Evolutionary conservation across 345 rosid genomes (phyloP), one percentile per base, ranked within the genome.

Genomic region (Murraya paniculata): DNA sequence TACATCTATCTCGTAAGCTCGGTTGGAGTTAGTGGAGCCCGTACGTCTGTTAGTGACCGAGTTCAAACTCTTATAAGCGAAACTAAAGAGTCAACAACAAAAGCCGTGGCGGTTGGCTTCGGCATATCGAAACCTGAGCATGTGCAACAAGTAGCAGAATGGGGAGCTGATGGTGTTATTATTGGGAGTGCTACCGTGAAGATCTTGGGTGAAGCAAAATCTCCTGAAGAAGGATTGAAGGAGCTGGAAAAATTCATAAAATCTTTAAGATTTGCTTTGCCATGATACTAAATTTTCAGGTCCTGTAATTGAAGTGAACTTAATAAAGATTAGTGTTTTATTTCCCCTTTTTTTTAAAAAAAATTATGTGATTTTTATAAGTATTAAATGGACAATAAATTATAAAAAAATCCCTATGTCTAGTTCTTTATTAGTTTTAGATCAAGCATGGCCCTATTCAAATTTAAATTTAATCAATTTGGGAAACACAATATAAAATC

Each of bases 81-180:
- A 25, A 86, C 90, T 76, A 96, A 90, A 85, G 86, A 85, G 94
- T 88, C 88, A 28, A 88, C 97, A 55, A 78, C 75, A 8, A 94
- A 92, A 73, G 98, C 97, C 2, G 93, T 94, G 3, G 98, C 96
- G 0, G 93, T 91, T 30, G 94, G 95, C 30, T 97, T 94, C 81
- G 94, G 98, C 69, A 91, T 91, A 85, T 91, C 97, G 0, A 90
- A 84, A 65, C 98, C 93, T 1, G 94, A 92, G 82, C 93, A 93
- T 84, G 98, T 87, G 79, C 83, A 90, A 81, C 96, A 83, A 94
- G 97, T 92, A 0, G 93, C 90, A 2, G 93, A 84, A 79, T 91
- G 93, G 98, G 98, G 99, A 75, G 92, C 98, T 0, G 96, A 93
- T 18, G 90, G 97, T 8, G 90, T 91, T 72, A 96, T 94, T 58